phyloP scores from a whole-genome alignment of 1,284 basidiomycete genomes.

The Gymnopus androsaceus region DNA sequence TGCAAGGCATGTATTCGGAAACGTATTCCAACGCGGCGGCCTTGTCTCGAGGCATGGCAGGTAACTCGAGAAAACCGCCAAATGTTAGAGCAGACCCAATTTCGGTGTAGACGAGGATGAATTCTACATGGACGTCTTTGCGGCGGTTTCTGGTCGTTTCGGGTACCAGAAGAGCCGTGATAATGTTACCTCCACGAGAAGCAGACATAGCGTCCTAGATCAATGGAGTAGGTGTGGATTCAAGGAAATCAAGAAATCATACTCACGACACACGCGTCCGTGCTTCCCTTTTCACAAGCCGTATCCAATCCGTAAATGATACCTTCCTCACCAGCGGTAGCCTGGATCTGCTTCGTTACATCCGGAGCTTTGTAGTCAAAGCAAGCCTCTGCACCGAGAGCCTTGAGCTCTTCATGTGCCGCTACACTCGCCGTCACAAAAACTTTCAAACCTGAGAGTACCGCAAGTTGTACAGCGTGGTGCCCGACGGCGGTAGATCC shows the following conservation, averaged over 20 bases:
- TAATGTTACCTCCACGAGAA: neutral
- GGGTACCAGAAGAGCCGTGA: neutral
- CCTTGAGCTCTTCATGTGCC: conserved; percentile 1
- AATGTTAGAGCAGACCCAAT: too few species aligned
- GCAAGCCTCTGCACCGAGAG: conserved; percentile 35
- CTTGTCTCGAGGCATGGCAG: too few species aligned
- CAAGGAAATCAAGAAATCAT: neutral
- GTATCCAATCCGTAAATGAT: too few species aligned
- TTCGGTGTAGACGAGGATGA: neutral
- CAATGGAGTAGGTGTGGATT: neutral
- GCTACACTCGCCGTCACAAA: conserved; percentile 37
- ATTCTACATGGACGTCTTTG: neutral
- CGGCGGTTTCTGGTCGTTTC: neutral
- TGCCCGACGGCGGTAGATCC: conserved; percentile 38
- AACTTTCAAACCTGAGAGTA: conserved; percentile 42
- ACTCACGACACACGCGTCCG: neutral
- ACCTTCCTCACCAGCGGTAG: too few species aligned
- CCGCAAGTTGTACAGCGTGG: conserved; percentile 42
- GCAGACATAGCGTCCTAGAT: neutral
- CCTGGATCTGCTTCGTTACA: too few species aligned
- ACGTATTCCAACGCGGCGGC: too few species aligned
- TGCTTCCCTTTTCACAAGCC: too few species aligned
- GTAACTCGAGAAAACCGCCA: too few species aligned
- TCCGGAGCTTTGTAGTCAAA: too few species aligned
- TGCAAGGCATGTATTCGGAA: too few species aligned